Evolutionary conservation across 2,329 filamentous ascomycete genomes (phyloP).

Genomic region (Geosmithia putterillii): DNA sequence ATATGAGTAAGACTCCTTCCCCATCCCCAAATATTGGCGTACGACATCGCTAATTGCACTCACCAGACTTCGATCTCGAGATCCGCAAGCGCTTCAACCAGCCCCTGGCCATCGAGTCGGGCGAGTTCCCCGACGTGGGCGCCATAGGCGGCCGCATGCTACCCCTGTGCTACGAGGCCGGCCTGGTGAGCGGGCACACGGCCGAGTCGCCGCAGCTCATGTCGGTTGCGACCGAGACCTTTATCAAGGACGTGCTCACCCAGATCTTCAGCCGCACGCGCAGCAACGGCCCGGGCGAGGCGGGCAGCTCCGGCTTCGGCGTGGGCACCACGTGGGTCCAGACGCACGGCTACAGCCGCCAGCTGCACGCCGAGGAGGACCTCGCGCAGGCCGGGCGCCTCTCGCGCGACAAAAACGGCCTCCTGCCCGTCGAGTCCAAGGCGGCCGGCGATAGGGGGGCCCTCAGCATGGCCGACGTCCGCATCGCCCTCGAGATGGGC

Average conservation of each 20-base stretch:
- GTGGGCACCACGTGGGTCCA: slow-evolving; percentile 61
- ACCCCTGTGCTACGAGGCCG: slow-evolving; percentile 55
- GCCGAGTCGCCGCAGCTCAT: slow-evolving; percentile 51
- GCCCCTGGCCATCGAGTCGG: slow-evolving; percentile 53
- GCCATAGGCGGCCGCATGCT: slow-evolving; percentile 54
- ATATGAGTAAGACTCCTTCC: slow-evolving; percentile 51
- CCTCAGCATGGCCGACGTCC: slow-evolving; percentile 66
- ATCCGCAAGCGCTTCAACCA: slow-evolving; percentile 54
- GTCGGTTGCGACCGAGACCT: slow-evolving; percentile 53
- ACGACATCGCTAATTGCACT: too few species aligned
- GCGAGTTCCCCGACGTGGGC: slow-evolving; percentile 55
- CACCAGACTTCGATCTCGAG: slow-evolving; percentile 50
- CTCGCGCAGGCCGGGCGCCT: slow-evolving; percentile 62
- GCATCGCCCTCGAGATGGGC: slow-evolving; percentile 62
- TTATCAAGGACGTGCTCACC: slow-evolving; percentile 54
- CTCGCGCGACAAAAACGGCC: slow-evolving; percentile 58
- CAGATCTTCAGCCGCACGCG: slow-evolving; percentile 52
- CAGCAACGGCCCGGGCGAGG: slow-evolving; percentile 52
- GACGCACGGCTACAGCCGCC: slow-evolving; percentile 64
- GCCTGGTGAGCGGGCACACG: slow-evolving; percentile 45
- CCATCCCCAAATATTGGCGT: too few species aligned
- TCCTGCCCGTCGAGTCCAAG: slow-evolving; percentile 72
- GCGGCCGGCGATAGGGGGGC: slow-evolving; percentile 60
- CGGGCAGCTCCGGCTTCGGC: slow-evolving; percentile 49
- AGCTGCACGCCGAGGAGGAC: slow-evolving; percentile 65